phyloP scores from a whole-genome alignment of 2,329 filamentous ascomycete genomes.

The Erysiphe neolycopersici region DNA sequence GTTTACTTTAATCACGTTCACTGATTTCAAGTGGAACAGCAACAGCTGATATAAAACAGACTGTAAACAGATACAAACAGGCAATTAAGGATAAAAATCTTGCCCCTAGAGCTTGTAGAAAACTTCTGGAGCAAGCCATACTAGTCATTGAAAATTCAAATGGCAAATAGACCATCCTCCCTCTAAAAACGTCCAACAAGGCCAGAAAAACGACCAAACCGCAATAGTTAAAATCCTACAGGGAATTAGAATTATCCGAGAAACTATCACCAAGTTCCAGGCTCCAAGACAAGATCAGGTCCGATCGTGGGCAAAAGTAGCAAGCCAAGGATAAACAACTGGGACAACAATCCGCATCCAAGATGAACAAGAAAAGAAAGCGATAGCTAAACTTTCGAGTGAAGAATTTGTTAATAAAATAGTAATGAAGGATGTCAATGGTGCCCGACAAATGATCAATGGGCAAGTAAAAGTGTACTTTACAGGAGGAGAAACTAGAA shows the following conservation, averaged over 20 bases:
- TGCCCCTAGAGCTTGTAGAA: not conserved
- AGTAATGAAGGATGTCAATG: not conserved
- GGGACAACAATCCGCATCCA: not conserved
- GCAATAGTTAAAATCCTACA: not conserved
- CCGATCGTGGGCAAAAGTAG: not conserved
- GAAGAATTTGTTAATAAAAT: not conserved
- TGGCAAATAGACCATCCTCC: no score
- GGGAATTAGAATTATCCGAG: not conserved
- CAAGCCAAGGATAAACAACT: not conserved
- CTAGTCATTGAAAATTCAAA: not conserved
- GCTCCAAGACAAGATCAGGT: not conserved
- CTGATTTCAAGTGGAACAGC: no score
- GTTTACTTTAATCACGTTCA: no score
- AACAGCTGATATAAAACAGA: not conserved
- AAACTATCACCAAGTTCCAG: not conserved
- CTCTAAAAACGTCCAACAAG: no score
- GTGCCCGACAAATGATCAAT: not conserved
- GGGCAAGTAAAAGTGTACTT: not conserved
- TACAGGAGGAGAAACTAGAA: not conserved
- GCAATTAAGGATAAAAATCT: not conserved
- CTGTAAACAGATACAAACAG: not conserved
- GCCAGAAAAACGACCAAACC: no score
- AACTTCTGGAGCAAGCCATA: not conserved
- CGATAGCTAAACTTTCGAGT: not conserved
- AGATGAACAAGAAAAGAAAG: not conserved